Evolutionary conservation across 495 filamentous ascomycete genomes (phyloP).

Genomic region (Poronia punctata): DNA sequence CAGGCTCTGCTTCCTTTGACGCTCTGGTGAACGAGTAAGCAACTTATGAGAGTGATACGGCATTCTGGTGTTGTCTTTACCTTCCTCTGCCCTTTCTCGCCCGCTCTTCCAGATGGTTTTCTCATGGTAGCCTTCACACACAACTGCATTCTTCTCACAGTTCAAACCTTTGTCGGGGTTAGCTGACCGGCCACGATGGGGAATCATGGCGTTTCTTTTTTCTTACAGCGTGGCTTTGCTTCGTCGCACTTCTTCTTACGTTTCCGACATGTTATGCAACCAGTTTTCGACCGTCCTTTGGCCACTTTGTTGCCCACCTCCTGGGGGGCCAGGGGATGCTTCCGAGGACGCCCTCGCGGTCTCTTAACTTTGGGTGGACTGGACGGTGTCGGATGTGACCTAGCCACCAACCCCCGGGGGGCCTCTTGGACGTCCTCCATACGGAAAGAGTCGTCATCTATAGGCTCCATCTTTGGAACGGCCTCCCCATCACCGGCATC

Average conservation of each 20-base stretch:
- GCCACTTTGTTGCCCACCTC: constrained; percentile 54
- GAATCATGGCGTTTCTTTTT: too few species aligned
- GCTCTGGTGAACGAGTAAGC: constrained; percentile 34
- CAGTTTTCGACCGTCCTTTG: constrained; percentile 89
- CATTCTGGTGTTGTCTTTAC: constrained; percentile 34
- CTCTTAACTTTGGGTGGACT: constrained; percentile 41
- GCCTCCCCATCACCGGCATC: constrained; percentile 27
- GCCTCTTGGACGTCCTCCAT: constrained; percentile 41
- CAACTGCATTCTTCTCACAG: constrained; percentile 88
- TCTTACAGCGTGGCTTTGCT: constrained; percentile 73
- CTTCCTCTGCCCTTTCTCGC: constrained; percentile 67
- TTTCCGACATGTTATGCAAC: constrained; percentile 85
- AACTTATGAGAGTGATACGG: not conserved
- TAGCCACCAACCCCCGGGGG: constrained; percentile 24
- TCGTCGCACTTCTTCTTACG: constrained; percentile 98
- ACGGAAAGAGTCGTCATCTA: constrained; percentile 41
- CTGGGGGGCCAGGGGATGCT: constrained; percentile 60
- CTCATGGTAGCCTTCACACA: constrained; percentile 89
- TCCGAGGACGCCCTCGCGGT: constrained; percentile 74
- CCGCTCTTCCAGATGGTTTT: constrained; percentile 83
- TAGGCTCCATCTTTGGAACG: constrained; percentile 39
- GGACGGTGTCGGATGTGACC: constrained; percentile 11
- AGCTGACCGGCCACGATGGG: too few species aligned
- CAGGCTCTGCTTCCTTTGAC: constrained; percentile 34
- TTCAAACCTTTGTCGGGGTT: constrained; percentile 56